Evolutionary conservation across 1,139 yeast genomes (phyloP), one percentile per base, ranked within the genome.

Genomic region (Zygotorulaspora mrakii): DNA sequence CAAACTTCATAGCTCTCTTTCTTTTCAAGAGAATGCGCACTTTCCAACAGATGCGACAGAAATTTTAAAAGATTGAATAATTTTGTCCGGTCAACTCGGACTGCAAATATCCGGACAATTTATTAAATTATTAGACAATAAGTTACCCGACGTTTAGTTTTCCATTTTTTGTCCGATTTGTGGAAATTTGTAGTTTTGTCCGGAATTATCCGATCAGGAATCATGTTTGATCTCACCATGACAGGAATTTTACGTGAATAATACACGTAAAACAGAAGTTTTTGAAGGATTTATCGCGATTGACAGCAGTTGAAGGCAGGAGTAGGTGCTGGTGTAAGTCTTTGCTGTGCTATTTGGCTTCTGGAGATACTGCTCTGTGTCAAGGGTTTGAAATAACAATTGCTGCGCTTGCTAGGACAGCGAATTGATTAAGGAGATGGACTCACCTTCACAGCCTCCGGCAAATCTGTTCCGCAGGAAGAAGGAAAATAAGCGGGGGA

Each of bases 401-500:
- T 20, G 22, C 9, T 20, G 9, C 9, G 6, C 8, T 20, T 20
- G 22, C 22, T 6, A 20, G 6, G 8, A 9, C 22, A 6, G 8
- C 22, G 8, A 9, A 9, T 6, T 9, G 9, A 20, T 25, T 6
- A 25, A 14, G n/a, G 28, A 28, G 21, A 23, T 27, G 25, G 22
- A 17, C 23, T n/a, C 25, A 22, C 16, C 28, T 14, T 17, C 53
- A n/a, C 36, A 36, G 18, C 49, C 50, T 14, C 60, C 59, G 17
- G 46, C 50, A 10, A 45, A 40, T 30, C 42, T 59, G 35, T 50
- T 57, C 37, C 63, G 64, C 33, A 57, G 64, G 45, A 77, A 76
- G 55, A 85, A 84, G 61, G 94, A 86, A 57, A 79, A 82, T 55
- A 83, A 82, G 60, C 82, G 87, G 59, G 96, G 94, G 34, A 75